These are phyloP conservation scores for Diaporthe sp. DNA, from an alignment of 2,329 filamentous ascomycete species.

Conservation along the genomic window DNA sequence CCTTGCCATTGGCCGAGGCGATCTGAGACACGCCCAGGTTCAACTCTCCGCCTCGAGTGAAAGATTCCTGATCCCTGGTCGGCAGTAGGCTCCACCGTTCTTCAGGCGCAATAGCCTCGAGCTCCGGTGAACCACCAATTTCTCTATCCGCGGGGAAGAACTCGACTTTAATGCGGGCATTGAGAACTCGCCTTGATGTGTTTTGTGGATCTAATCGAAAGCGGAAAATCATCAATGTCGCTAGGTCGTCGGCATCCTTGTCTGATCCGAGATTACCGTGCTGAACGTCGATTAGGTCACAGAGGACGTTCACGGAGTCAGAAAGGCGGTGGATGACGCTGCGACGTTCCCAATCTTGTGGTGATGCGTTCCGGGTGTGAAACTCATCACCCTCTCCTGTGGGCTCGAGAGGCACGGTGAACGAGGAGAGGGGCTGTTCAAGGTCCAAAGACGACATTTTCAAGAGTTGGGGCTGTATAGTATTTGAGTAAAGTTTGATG, in stretches of 20 bases:
- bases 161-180: neutral
- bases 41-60: neutral
- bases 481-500: too few relatives aligned
- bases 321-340: neutral
- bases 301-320: neutral
- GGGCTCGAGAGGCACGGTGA: neutral
- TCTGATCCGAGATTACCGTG: conserved; percentile 1
- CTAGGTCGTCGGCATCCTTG: neutral
- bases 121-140: neutral
- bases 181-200: neutral
- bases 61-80: neutral
- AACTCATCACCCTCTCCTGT: neutral
- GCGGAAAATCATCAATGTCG: neutral
- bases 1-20: neutral
- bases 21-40: neutral
- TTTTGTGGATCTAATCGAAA: conserved; percentile 10
- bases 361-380: neutral
- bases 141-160: neutral
- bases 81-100: neutral
- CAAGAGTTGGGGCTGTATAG: neutral
- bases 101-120: neutral
- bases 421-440: neutral
- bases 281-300: conserved; percentile 4
- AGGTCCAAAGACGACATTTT: neutral
- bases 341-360: neutral